Conservation (phyloP, 2,329 filamentous ascomycete genomes). For the Colletotrichum tanaceti region DNA sequence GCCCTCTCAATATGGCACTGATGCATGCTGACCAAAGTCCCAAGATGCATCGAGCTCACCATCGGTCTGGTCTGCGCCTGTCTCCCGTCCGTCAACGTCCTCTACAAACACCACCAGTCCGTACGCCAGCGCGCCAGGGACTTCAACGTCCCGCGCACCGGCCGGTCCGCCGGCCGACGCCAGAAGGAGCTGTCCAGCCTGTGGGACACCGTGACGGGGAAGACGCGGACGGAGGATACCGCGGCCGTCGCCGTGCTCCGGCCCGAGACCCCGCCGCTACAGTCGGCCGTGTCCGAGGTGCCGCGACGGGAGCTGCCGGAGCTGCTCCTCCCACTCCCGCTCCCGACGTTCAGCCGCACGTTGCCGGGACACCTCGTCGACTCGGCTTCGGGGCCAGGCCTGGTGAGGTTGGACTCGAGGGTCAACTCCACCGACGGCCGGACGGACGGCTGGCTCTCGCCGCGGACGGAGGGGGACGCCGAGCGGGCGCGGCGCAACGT, state of each 20-base stretch:
- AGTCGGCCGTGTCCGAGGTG: not conserved
- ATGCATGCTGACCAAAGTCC: not conserved
- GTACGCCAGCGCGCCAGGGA: not conserved
- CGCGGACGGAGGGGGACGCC: not conserved
- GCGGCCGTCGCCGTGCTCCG: not conserved
- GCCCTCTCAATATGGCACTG: slow-evolving; percentile 5
- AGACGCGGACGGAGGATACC: not conserved
- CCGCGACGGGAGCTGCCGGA: not conserved
- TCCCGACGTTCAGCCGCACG: not conserved
- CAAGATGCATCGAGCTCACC: slow-evolving; percentile 41
- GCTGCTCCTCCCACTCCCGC: too few relatives aligned
- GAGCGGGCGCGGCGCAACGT: not conserved
- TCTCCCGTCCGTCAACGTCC: slow-evolving; percentile 44
- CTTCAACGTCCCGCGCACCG: not conserved
- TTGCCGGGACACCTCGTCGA: not conserved
- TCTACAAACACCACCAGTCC: slow-evolving; percentile 14
- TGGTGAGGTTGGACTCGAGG: not conserved
- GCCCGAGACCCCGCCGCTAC: not conserved
- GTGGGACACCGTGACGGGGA: not conserved
- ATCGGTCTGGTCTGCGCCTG: slow-evolving; percentile 47
- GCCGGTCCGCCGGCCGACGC: not conserved
- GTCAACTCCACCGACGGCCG: slow-evolving; percentile 13
- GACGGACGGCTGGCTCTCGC: slow-evolving; percentile 18
- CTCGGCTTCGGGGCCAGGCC: not conserved
- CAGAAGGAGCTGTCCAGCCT: not conserved